Base-by-base conservation (phyloP, 148 eudicot genomes). In the Oxyria digyna region DNA sequence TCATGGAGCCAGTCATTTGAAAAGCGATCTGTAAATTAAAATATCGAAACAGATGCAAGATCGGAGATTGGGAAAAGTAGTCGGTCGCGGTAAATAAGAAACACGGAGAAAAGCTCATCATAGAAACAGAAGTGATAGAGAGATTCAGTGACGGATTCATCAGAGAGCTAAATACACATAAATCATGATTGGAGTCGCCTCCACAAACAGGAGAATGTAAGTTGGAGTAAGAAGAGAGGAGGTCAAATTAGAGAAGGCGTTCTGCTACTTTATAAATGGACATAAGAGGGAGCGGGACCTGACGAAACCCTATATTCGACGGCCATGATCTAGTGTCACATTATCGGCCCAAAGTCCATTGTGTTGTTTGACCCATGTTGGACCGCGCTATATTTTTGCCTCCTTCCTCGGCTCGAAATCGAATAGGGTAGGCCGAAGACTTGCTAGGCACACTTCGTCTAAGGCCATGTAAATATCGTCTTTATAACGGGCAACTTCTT, bases 21-120 rank as follows among this genome's bases (percentile, higher is more conserved):
- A 38, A 4, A 38, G 8, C 20, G 6, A 59, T 12, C n/a, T 6
- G 27, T 21, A 12, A 0, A 2, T 8, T 1, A 14, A 57, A 13
- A 6, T 23, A 0, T 29, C 9, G 37, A 5, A 59, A 14, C 37
- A 2, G n/a, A 29, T 27, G 14, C 3, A 29, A 0, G 65, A 59
- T 59, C 65, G 29, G 65, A 59, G 37, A 29, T 59, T 59, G 65
- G 65, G 14, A 27, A 14, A 13, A 29, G 65, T 59, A 0, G 65
- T 59, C 65, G 65, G 65, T 59, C 65, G 15, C 65, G 65, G 65
- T 59, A 59, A 59, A 27, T 59, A 35, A 59, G 65, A 59, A 59
- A 59, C 65, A 59, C 65, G 65, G 65, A 59, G 37, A 35, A 59
- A 59, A 27, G 18, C 37, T 59, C 65, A 59, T 59, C 65, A 59